Base-by-base conservation (phyloP, 2,329 filamentous ascomycete species). In the Penicillium sp. region DNA sequence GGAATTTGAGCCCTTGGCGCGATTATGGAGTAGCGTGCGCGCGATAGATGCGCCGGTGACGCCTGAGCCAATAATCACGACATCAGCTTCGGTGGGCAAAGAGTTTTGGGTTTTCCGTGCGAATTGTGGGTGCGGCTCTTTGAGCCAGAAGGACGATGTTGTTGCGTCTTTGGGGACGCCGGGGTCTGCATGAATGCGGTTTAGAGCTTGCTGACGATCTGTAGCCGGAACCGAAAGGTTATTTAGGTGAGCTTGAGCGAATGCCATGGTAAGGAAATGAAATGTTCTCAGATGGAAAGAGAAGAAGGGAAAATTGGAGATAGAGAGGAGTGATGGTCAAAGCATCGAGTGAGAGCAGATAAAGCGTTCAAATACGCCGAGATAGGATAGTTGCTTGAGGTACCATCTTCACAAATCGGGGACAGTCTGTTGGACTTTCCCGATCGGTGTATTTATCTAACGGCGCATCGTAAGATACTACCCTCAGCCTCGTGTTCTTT, bases 141-240 rank as follows among this genome's bases (percentile, higher is more conserved):
- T 49, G 14, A 68, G 55, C 69, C 69, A 72, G 50, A 69, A 70
- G 0, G 72, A 67, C 1, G 62, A 53, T 0, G 71, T 75, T 2
- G 71, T 65, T 4, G 63, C 55, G 4, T 41, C 40, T 8, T 54
- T 16, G 2, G 66, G 66, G 0, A 67, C 50, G 1, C 65, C 64
- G 1, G 66, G 65, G 27, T 68, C 64, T 14, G 63, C 40, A 42
- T 57, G 51, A 8, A 55, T 55, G 22, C 66, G 61, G 24, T 63
- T 24, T 13, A 68, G 46, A 28, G 66, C 66, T 38, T 55, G 36
- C 48, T 66, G 62, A 10, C 61, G 54, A n/a, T 54, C 54, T 27
- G 48, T 11, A 5, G 43, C 36, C 18, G 65, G 56, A 25, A 66
- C 42, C 0, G 50, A 48, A 1, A 53, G 40, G 30, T 66, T 57